Percentiles rank a stretch among this genome's conserved stretches.
phyloP scores from a whole-genome alignment of 2,329 filamentous ascomycete species.

The Cladosporium velox region DNA sequence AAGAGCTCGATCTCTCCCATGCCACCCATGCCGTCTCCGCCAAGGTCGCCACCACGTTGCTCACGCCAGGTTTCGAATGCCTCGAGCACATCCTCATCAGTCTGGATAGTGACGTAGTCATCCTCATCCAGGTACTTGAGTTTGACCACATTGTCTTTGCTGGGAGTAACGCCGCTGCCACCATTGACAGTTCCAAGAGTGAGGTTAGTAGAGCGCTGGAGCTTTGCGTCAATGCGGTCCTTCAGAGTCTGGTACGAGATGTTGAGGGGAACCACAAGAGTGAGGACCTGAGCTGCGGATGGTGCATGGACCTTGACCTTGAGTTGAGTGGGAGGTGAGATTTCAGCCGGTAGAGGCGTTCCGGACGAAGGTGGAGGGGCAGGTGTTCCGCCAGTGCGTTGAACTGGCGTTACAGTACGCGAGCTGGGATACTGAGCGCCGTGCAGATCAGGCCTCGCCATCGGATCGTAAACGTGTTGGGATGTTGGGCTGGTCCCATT shows the following conservation, averaged over 20 bases:
- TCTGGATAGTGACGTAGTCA: conserved; percentile 39
- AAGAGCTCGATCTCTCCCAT: conserved; percentile 90
- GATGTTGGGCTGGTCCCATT: conserved; percentile 15
- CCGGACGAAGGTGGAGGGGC: conserved; percentile 31
- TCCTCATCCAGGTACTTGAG: conserved; percentile 22
- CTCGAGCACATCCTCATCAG: conserved; percentile 93
- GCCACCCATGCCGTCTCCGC: conserved; percentile 50
- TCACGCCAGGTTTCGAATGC: conserved; percentile 95
- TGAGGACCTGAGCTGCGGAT: conserved; percentile 81
- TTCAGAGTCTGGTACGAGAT: conserved; percentile 92
- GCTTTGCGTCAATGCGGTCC: conserved; percentile 93
- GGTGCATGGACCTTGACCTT: conserved; percentile 92
- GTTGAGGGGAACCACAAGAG: conserved; percentile 92
- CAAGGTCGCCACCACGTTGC: conserved; percentile 52
- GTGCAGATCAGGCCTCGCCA: conserved; percentile 20
- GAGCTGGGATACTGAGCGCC: conserved; percentile 27
- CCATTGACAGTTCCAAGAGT: conserved; percentile 58
- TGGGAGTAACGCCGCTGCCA: conserved; percentile 42
- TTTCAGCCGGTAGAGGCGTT: conserved; percentile 21
- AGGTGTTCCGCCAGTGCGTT: conserved; percentile 35
- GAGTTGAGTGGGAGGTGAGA: conserved; percentile 65
- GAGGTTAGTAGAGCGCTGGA: conserved; percentile 80
- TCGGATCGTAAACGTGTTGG: conserved; percentile 7
- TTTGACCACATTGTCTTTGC: conserved; percentile 60
- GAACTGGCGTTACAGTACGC: conserved; percentile 45